phyloP scores from a whole-genome alignment of 2,329 filamentous ascomycete species.

The Dryadomyces quercus-mongolicae region DNA sequence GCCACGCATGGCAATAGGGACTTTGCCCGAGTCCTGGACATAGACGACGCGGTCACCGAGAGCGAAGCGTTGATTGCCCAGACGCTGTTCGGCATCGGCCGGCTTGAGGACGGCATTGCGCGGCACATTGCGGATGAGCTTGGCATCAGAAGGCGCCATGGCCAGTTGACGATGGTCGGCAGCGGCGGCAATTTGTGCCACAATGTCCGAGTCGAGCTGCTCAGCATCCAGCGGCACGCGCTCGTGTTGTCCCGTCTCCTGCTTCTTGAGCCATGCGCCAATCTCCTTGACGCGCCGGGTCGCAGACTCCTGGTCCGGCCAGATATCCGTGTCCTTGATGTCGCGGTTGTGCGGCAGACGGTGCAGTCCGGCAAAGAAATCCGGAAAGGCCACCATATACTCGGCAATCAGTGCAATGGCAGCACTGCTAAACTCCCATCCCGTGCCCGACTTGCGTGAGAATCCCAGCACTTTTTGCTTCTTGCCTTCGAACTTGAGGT shows the following conservation, averaged over 20 bases:
- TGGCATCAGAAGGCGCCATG: conserved; percentile 42
- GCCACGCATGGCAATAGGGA: conserved; percentile 82
- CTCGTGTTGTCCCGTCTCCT: conserved; percentile 87
- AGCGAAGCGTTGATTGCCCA: conserved; percentile 70
- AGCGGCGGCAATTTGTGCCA: conserved; percentile 65
- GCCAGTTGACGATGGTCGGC: conserved; percentile 48
- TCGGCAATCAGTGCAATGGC: conserved; percentile 69
- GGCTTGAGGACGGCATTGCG: conserved; percentile 83
- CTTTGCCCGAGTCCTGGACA: conserved; percentile 82
- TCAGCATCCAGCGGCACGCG: conserved; percentile 92
- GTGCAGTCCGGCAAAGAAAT: conserved; percentile 86
- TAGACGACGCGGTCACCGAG: conserved; percentile 91
- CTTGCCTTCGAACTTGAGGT: conserved; percentile 92
- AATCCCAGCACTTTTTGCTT: conserved; percentile 95
- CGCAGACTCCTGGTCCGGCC: conserved; percentile 58
- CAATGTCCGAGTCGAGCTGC: conserved; percentile 85
- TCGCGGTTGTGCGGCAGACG: conserved; percentile 76
- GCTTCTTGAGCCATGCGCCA: conserved; percentile 78
- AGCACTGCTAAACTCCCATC: conserved; percentile 91
- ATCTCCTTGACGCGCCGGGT: conserved; percentile 85
- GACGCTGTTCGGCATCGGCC: conserved; percentile 85
- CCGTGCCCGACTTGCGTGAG: conserved; percentile 70
- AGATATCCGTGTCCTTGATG: conserved; percentile 76
- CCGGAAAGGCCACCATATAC: conserved; percentile 90
- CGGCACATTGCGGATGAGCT: conserved; percentile 69